phyloP scores from a whole-genome alignment of 176 grass and related monocot species.

The Themeda triandra region DNA sequence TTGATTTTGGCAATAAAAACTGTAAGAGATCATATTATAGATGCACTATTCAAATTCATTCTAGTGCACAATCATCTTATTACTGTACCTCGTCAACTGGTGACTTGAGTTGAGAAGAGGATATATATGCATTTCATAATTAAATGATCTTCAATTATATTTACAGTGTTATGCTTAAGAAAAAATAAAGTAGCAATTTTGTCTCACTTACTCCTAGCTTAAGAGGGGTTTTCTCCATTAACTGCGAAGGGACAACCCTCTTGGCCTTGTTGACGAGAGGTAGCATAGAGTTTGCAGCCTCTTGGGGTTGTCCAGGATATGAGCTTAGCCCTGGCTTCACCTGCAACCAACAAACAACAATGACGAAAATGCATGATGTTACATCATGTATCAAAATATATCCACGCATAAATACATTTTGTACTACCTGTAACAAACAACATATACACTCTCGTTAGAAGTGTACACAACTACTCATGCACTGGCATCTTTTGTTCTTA shows the following conservation, averaged over 20 bases:
- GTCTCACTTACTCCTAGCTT: neutral
- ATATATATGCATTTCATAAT: neutral
- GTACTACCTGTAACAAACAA: too few species aligned
- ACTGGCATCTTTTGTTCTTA: neutral
- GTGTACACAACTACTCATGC: too few species aligned
- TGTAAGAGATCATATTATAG: too few species aligned
- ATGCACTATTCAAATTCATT: too few species aligned
- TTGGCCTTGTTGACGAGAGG: slow-evolving; percentile 4
- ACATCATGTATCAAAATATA: too few species aligned
- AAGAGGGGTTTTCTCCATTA: neutral
- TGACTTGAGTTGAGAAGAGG: neutral
- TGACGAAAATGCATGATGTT: neutral
- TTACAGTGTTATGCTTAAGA: neutral
- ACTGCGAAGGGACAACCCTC: neutral
- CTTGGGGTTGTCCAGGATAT: neutral
- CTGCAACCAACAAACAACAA: neutral
- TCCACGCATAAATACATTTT: too few species aligned
- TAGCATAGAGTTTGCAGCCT: neutral
- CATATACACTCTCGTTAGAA: too few species aligned
- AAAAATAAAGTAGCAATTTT: neutral
- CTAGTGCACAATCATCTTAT: neutral
- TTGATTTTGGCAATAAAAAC: neutral
- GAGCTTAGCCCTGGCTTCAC: slow-evolving; percentile 1
- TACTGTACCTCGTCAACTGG: neutral
- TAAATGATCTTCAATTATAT: neutral